phyloP scores from a whole-genome alignment of 805 yeast species.

The Wickerhamomyces bisporus region DNA sequence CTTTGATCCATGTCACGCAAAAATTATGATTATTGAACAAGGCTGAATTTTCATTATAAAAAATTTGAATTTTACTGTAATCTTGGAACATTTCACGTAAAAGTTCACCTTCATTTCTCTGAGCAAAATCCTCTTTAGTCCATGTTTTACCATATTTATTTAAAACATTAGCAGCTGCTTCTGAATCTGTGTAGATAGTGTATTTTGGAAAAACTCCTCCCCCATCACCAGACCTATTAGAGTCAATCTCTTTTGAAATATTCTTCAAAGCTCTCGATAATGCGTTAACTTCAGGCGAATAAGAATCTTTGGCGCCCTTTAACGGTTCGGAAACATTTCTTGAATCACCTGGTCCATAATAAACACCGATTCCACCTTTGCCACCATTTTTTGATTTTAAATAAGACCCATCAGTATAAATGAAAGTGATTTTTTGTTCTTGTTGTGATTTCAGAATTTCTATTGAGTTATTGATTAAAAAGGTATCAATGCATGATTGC shows the following conservation, averaged over 20 bases:
- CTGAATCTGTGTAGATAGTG: slow-evolving; percentile 64
- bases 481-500: neutral
- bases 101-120: slow-evolving; percentile 24
- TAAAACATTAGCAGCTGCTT: slow-evolving; percentile 53
- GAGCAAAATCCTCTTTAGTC: slow-evolving; percentile 52
- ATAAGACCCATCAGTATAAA: slow-evolving; percentile 77
- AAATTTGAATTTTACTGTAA: slow-evolving; percentile 37
- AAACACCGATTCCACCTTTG: slow-evolving; percentile 73
- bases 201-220: slow-evolving; percentile 24
- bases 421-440: slow-evolving; percentile 7
- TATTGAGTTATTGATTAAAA: slow-evolving; percentile 2
- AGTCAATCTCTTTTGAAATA: slow-evolving; percentile 30
- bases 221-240: slow-evolving; percentile 12
- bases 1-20: slow-evolving; percentile 56
- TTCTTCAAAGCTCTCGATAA: slow-evolving; percentile 47
- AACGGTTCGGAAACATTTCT: slow-evolving; percentile 55
- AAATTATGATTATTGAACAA: slow-evolving; percentile 32
- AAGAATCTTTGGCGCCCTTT: slow-evolving; percentile 59
- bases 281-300: slow-evolving; percentile 75
- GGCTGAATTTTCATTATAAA: slow-evolving; percentile 25
- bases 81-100: slow-evolving; percentile 31
- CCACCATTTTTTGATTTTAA: slow-evolving; percentile 47
- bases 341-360: slow-evolving; percentile 49
- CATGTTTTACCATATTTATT: slow-evolving; percentile 55
- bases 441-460: slow-evolving; percentile 7